phyloP scores from a whole-genome alignment of 2,329 filamentous ascomycete genomes.

The Elsinoe fawcettii region DNA sequence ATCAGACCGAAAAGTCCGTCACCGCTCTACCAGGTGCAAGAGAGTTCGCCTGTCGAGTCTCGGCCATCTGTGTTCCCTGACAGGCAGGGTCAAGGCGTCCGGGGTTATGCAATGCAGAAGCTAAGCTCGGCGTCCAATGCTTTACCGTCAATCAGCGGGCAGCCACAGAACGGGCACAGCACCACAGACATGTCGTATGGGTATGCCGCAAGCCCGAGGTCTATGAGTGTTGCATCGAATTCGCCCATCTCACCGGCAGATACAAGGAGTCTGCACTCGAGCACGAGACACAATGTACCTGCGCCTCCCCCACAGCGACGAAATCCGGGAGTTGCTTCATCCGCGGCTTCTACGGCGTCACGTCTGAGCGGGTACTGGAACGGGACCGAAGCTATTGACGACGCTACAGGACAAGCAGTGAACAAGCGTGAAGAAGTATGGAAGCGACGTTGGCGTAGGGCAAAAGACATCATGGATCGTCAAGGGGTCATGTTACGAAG shows the following conservation, averaged over 20 bases:
- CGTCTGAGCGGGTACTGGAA: constrained; percentile 29
- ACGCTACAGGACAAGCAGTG: constrained; percentile 24
- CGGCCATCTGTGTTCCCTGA: constrained; percentile 23
- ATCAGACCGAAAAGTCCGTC: constrained; percentile 26
- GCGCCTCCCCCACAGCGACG: constrained; percentile 27
- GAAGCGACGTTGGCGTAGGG: constrained; percentile 58
- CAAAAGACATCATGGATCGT: constrained; percentile 55
- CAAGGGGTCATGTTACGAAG: constrained; percentile 62
- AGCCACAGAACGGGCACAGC: constrained; percentile 19
- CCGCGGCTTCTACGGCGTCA: constrained; percentile 31
- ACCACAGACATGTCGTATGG: constrained; percentile 5
- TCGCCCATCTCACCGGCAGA: constrained; percentile 8
- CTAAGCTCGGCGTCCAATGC: constrained; percentile 34
- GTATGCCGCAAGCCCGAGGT: constrained; percentile 12
- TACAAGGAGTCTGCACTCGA: constrained; percentile 14
- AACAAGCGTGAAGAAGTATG: constrained; percentile 69
- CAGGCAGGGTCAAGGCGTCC: constrained; percentile 29
- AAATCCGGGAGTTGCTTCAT: constrained; percentile 22
- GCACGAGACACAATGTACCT: background rate
- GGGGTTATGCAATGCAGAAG: constrained; percentile 32
- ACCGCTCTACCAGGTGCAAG: constrained; percentile 29
- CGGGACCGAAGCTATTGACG: constrained; percentile 18
- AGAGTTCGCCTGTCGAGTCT: constrained; percentile 21
- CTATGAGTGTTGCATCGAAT: constrained; percentile 14
- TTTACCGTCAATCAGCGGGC: constrained; percentile 29